A percentile compares a stretch with the other conserved stretches of the same genome.
phyloP scores from a whole-genome alignment of 2,329 filamentous ascomycete species.

The Arthrobotrys musiformis region DNA sequence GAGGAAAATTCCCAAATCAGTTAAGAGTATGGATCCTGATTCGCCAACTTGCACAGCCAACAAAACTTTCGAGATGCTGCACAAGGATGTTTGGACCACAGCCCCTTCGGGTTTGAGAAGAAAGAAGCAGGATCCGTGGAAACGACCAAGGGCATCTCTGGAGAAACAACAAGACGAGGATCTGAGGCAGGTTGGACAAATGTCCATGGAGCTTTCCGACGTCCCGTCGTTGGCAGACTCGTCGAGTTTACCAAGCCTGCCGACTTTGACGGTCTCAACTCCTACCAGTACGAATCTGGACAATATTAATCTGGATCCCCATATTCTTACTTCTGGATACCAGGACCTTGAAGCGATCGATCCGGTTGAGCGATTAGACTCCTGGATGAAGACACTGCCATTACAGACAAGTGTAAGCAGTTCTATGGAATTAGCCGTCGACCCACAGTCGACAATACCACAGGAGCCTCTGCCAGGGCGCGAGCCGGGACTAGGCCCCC shows the following conservation, averaged over 20 bases:
- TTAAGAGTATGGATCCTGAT: conserved; percentile 48
- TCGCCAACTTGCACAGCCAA: conserved; percentile 19
- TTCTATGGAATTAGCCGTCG: conserved; percentile 47
- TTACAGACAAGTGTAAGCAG: conserved; percentile 28
- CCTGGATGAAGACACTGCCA: conserved; percentile 40
- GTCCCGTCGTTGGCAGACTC: conserved; percentile 42
- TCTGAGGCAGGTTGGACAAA: conserved; percentile 42
- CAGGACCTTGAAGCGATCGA: conserved; percentile 34
- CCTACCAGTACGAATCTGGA: conserved; percentile 27
- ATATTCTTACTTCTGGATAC: conserved; percentile 50
- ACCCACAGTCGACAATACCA: conserved; percentile 7
- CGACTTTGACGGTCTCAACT: conserved; percentile 22
- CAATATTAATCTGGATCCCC: conserved; percentile 39
- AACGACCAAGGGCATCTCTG: conserved; percentile 1
- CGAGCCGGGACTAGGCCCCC: conserved; percentile 15
- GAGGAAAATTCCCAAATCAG: conserved; percentile 38
- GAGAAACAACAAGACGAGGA: conserved; percentile 29
- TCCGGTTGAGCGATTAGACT: conserved; percentile 36
- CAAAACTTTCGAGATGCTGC: conserved; percentile 45
- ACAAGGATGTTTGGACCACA: conserved; percentile 50
- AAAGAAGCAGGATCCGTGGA: conserved; percentile 23
- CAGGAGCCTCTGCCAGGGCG: neutral
- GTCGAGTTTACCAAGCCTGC: conserved; percentile 23
- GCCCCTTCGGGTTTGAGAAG: conserved; percentile 36
- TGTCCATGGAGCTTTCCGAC: conserved; percentile 38